Evolutionary conservation across 2,329 filamentous ascomycete species (phyloP).

Genomic region (Pseudonectria buxi): DNA sequence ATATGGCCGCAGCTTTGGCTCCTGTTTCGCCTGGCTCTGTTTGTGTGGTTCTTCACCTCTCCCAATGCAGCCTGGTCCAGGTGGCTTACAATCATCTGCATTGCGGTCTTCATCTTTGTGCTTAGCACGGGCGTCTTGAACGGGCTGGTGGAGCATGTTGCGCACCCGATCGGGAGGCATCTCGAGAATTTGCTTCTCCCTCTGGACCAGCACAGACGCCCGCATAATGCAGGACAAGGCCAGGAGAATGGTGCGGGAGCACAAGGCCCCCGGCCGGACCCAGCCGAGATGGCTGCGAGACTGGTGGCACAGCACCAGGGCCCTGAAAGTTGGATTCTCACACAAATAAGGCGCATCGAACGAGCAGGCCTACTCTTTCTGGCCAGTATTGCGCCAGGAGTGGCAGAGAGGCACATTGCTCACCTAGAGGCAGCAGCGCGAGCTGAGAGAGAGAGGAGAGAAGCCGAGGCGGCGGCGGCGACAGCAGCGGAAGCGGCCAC

Average conservation of each 20-base stretch:
- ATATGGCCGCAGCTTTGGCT: constrained; percentile 60
- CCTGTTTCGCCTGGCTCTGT: constrained; percentile 48
- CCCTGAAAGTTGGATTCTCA: constrained; percentile 26
- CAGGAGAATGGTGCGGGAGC: constrained; percentile 22
- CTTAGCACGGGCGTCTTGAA: constrained; percentile 54
- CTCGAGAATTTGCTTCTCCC: constrained; percentile 52
- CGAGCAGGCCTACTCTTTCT: constrained; percentile 56
- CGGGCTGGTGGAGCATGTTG: constrained; percentile 46
- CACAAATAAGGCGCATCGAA: constrained; percentile 47
- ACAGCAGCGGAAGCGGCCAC: constrained; percentile 24
- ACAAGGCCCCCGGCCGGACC: constrained; percentile 32
- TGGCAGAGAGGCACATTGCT: constrained; percentile 59
- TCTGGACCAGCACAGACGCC: constrained; percentile 33
- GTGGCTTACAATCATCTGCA: constrained; percentile 47
- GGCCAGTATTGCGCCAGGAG: constrained; percentile 58
- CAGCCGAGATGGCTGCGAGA: constrained; percentile 46
- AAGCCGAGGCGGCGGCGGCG: constrained; percentile 35
- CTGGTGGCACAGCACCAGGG: constrained; percentile 37
- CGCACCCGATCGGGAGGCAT: constrained; percentile 51
- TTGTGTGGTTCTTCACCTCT: constrained; percentile 60
- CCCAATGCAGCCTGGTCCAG: constrained; percentile 52
- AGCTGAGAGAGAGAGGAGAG: constrained; percentile 36
- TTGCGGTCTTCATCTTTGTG: constrained; percentile 51
- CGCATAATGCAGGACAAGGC: constrained; percentile 11
- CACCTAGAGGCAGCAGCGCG: constrained; percentile 47